Base-by-base conservation (phyloP, 345 rosid genomes). In the Populus nigra region DNA sequence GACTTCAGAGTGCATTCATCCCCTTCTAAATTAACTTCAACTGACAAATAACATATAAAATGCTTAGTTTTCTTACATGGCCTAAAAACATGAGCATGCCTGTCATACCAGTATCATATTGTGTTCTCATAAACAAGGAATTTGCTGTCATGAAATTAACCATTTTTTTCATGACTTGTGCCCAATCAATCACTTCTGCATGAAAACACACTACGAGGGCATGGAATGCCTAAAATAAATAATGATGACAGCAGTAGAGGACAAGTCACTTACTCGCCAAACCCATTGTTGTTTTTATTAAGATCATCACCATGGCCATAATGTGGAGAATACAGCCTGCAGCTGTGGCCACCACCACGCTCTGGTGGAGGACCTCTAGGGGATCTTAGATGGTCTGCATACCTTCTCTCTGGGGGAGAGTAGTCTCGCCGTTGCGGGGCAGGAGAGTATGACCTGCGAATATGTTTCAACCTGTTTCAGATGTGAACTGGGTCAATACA, bases 371-470 rank as follows among this genome's bases (percentile, higher is more conserved):
- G 91, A 77, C 89, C 92, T 73, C 92, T 86, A 11, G 96, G 94
- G 73, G 94, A 93, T 70, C 91, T 79, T 22, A 91, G 89, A 78
- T 81, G 90, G 72, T 86, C 91, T 16, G 79, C 89, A 20, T 87
- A 88, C 83, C 91, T 91, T 83, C 97, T 85, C 76, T 80, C 81
- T 27, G 99, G 97, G 41, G 99, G 78, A 73, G 98, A 91, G 83
- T 90, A 88, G 76, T 88, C 87, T 49, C 81, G 87, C 69, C 84
- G 81, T 74, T 93, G 91, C 36, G 90, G 88, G 55, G 81, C 88
- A 49, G 99, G 98, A 75, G 99, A 93, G 77, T 90, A 90, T 59
- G 97, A 93, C 91, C 99, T 95, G 77, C 35, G 11, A 35, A 72
- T 45, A 65, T n/a, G 43, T 17, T 62, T 68, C 69, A 25, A 50